A percentile compares a stretch with the other conserved stretches of the same genome.
These are phyloP conservation scores for Hordeum pubiflorum DNA, from an alignment of 202 grass and related monocot genomes.

Conservation along the genomic window DNA sequence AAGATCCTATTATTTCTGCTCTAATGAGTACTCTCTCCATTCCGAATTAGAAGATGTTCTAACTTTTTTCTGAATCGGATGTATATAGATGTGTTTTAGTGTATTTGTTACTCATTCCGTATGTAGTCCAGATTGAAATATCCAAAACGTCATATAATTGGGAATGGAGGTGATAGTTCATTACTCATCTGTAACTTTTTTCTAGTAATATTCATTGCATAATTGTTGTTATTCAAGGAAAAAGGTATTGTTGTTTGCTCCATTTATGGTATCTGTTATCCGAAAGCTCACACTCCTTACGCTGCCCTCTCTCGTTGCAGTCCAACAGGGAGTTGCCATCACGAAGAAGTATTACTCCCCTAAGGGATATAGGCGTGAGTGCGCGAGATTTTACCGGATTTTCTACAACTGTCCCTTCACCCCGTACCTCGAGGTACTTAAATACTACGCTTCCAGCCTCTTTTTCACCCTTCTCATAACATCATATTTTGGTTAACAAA, in stretches of 20 bases:
- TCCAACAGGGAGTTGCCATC: slow-evolving; percentile 45
- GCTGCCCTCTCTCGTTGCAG: slow-evolving; percentile 27
- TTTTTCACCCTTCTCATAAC: not conserved
- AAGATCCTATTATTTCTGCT: not conserved
- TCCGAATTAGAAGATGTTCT: too few relatives aligned
- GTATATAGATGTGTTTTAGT: too few relatives aligned
- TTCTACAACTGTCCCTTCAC: slow-evolving; percentile 48
- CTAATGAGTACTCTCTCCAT: not conserved
- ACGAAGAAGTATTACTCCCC: slow-evolving; percentile 54
- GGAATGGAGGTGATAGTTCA: not conserved
- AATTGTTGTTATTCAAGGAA: not conserved
- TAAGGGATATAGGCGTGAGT: slow-evolving; percentile 46
- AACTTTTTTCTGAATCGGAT: too few relatives aligned
- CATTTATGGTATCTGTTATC: not conserved
- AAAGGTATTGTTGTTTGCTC: not conserved
- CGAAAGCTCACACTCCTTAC: slow-evolving; percentile 6
- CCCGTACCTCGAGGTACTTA: slow-evolving; percentile 29
- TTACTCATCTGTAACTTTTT: not conserved
- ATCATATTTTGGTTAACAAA: not conserved
- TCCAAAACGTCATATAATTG: too few relatives aligned
- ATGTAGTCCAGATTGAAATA: too few relatives aligned
- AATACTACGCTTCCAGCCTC: not conserved
- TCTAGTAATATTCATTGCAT: not conserved
- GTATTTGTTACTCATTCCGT: too few relatives aligned
- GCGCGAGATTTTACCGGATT: slow-evolving; percentile 35